Evolutionary conservation across 2,329 filamentous ascomycete species (phyloP), one percentile per base, ranked within the genome.

Genomic region (Botrytis pseudocinerea): DNA sequence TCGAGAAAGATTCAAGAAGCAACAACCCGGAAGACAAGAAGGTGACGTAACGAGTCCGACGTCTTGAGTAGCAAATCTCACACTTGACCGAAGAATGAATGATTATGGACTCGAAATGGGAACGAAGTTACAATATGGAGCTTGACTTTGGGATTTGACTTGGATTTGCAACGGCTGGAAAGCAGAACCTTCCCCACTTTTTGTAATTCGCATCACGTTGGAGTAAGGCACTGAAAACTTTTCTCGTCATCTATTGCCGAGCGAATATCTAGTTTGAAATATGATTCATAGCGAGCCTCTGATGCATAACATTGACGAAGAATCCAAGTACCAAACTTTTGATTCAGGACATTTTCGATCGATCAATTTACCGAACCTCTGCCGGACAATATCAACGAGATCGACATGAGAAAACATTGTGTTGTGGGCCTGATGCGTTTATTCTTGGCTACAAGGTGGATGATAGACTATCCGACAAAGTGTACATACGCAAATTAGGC

Each of bases 1-100:
- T 1, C 22, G 70, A 60, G 70, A 72, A 46, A 57, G 61, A n/a
- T 72, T 72, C 51, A 72, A 62, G 54, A 70, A 44, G 25, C 40
- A 70, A 18, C 14, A 59, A 1, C 5, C 25, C 38, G 65, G 35
- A 57, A 68, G 65, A 48, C 48, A 57, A 68, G 48, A 4, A 18
- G 9, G 9, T 32, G 65, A 57, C 22, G 48, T 57, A 38, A 54
- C 16, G 35, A 28, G 3, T 9, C 65, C 65, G 35, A 57, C n/a
- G 14, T 68, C 48, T 68, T 68, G 35, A 68, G 48, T 32, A 25
- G 57, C 12, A 28, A 42, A 18, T 10, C 4, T 18, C 28, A 18
- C 10, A 40, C 4, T 2, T 54, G 12, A 1, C 54, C 18, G 3
- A 54, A 57, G 65, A 4, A 42, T 18, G 28, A 57, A 57, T 8